Percentiles rank a stretch among this genome's conserved stretches.
Evolutionary conservation across 345 rosid genomes (phyloP).

Genomic region (Populus ilicifolia): DNA sequence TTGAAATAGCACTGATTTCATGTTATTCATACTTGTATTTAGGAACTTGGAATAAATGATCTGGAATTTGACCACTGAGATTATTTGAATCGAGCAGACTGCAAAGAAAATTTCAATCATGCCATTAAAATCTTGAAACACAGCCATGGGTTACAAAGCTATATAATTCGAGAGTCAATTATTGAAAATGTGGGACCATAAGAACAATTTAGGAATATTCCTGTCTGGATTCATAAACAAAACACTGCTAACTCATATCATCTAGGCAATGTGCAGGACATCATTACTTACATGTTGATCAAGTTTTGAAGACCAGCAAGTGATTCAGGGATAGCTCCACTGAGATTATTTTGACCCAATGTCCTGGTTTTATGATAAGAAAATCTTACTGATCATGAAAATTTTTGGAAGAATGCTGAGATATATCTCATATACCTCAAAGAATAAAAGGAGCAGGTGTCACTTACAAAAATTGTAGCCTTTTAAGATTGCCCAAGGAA

Average conservation of each 20-base stretch:
- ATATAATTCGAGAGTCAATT: background rate
- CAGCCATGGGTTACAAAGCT: background rate
- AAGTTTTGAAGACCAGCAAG: constrained; percentile 55
- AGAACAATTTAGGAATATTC: constrained; percentile 7
- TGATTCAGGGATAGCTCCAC: constrained; percentile 69
- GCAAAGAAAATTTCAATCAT: constrained; percentile 29
- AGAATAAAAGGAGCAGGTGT: background rate
- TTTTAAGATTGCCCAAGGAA: constrained; percentile 73
- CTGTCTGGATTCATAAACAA: background rate
- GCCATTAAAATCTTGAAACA: constrained; percentile 14
- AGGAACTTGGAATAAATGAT: constrained; percentile 49
- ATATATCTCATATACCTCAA: background rate
- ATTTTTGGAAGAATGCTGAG: constrained; percentile 1
- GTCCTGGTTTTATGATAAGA: constrained; percentile 47
- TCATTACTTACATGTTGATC: constrained; percentile 65
- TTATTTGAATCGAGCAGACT: constrained; percentile 76
- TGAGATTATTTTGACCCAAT: constrained; percentile 80
- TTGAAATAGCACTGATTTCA: background rate
- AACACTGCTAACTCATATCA: background rate
- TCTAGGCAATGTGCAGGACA: background rate
- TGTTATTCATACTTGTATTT: constrained; percentile 64
- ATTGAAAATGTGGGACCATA: background rate
- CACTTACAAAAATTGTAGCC: constrained; percentile 90
- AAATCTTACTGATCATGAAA: background rate
- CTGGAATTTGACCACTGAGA: constrained; percentile 77